Conservation (phyloP, 805 yeast genomes). For the Schwanniomyces polymorphus region DNA sequence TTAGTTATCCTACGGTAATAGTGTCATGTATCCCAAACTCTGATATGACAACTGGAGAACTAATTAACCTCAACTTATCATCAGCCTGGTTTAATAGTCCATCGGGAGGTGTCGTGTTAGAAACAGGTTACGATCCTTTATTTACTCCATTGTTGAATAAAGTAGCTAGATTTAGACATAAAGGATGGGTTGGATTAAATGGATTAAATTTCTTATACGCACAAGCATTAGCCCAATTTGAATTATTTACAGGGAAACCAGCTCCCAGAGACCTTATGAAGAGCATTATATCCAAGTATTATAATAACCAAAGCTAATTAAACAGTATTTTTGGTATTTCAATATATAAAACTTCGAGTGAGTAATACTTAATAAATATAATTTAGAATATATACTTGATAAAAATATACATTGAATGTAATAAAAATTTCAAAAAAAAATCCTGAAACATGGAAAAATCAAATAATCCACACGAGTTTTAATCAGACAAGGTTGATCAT, state of each 20-base stretch:
- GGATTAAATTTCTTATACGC: slow-evolving; percentile 14
- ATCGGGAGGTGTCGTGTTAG: slow-evolving; percentile 14
- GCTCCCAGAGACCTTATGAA: slow-evolving; percentile 14
- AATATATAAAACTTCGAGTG: background rate
- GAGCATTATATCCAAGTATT: background rate
- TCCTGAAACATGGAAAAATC: background rate
- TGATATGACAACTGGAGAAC: slow-evolving; percentile 5
- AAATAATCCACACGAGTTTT: background rate
- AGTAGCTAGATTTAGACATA: slow-evolving; percentile 3
- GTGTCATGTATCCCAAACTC: slow-evolving; percentile 10
- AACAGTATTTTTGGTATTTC: no score
- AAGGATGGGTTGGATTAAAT: slow-evolving; percentile 13
- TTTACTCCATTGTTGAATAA: slow-evolving; percentile 6
- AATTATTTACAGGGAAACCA: slow-evolving; percentile 14
- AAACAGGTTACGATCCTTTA: slow-evolving; percentile 12
- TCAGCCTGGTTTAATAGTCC: slow-evolving; percentile 11
- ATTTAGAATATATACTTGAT: background rate
- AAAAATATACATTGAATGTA: background rate
- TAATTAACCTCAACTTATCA: slow-evolving; percentile 6
- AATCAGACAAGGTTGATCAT: background rate
- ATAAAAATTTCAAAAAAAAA: background rate
- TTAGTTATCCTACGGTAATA: slow-evolving; percentile 8
- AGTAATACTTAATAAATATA: background rate
- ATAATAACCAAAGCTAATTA: background rate
- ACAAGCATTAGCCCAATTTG: slow-evolving; percentile 14